Percentiles rank a stretch among this genome's conserved stretches.
phyloP scores from a whole-genome alignment of 73 alveolate genomes.

The Tetrahymena elliotti region DNA sequence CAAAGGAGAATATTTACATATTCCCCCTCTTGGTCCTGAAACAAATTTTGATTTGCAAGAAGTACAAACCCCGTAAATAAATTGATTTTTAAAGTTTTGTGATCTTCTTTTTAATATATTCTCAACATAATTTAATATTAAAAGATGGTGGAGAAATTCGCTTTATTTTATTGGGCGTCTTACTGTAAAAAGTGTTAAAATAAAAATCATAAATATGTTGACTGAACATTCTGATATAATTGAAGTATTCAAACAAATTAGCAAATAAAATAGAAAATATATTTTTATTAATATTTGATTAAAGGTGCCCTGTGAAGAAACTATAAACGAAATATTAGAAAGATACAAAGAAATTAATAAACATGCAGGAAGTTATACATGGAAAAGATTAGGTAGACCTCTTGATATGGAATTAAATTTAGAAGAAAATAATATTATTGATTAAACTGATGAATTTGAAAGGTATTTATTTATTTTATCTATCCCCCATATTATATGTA shows the following conservation, averaged over 20 bases:
- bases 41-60: conserved; percentile 11
- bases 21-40: conserved; percentile 90
- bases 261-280: too few species aligned
- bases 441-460: conserved; percentile 87
- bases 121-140: too few species aligned
- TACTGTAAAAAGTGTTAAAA: conserved; percentile 76
- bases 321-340: conserved; percentile 87
- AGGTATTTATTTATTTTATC: background rate
- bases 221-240: conserved; percentile 88
- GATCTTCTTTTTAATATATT: background rate
- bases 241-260: conserved; percentile 89
- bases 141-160: conserved; percentile 91
- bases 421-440: conserved; percentile 96
- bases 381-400: conserved; percentile 97
- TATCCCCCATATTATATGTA: too few species aligned
- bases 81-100: background rate
- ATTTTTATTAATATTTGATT: background rate
- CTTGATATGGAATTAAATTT: conserved; percentile 96
- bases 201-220: conserved; percentile 84
- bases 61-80: conserved; percentile 22
- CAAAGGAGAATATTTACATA: conserved; percentile 92
- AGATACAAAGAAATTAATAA: conserved; percentile 82
- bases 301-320: conserved; percentile 79
- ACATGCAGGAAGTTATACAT: conserved; percentile 95
- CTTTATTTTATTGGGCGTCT: conserved; percentile 71